Percentiles rank a stretch among this genome's conserved stretches.
These are phyloP conservation scores for Moesziomyces sp. DNA, from an alignment of 1,284 basidiomycete genomes.

Conservation along the genomic window DNA sequence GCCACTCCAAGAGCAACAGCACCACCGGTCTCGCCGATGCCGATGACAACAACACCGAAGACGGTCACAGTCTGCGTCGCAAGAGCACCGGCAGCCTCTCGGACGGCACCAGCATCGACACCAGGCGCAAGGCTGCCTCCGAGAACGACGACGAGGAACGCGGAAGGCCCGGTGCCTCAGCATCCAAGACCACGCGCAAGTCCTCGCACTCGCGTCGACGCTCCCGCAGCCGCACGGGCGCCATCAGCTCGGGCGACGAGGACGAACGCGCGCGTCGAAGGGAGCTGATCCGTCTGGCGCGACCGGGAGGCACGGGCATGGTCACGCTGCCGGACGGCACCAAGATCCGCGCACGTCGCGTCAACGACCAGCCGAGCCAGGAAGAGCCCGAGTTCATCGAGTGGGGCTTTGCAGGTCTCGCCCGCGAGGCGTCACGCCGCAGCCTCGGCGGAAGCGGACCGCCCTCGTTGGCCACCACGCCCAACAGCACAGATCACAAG, in stretches of 20 bases:
- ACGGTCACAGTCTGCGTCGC: conserved; percentile 28
- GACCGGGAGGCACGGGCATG: conserved; percentile 66
- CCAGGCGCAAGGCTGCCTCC: conserved; percentile 12
- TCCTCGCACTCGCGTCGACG: conserved; percentile 34
- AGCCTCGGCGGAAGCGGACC: conserved; percentile 41
- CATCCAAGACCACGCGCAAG: conserved; percentile 27
- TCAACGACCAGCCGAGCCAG: conserved; percentile 51
- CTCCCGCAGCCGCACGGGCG: conserved; percentile 41
- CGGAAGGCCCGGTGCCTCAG: conserved; percentile 18
- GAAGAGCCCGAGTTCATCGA: conserved; percentile 53
- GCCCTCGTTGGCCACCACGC: conserved; percentile 40
- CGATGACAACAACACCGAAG: conserved; percentile 28
- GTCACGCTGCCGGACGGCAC: conserved; percentile 65
- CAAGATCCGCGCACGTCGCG: conserved; percentile 60
- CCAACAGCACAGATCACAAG: conserved; percentile 34
- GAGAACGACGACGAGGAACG: conserved; percentile 49
- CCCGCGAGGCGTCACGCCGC: conserved; percentile 43
- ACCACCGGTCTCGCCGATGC: conserved; percentile 8
- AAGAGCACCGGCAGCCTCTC: conserved; percentile 42
- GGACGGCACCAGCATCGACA: conserved; percentile 17
- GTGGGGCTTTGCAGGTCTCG: conserved; percentile 65
- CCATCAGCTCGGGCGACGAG: conserved; percentile 48
- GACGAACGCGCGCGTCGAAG: conserved; percentile 57
- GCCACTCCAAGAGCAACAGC: conserved; percentile 20
- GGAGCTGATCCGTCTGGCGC: conserved; percentile 55